Conservation (phyloP, 73 alveolate genomes). For the Blepharisma stoltei region DNA sequence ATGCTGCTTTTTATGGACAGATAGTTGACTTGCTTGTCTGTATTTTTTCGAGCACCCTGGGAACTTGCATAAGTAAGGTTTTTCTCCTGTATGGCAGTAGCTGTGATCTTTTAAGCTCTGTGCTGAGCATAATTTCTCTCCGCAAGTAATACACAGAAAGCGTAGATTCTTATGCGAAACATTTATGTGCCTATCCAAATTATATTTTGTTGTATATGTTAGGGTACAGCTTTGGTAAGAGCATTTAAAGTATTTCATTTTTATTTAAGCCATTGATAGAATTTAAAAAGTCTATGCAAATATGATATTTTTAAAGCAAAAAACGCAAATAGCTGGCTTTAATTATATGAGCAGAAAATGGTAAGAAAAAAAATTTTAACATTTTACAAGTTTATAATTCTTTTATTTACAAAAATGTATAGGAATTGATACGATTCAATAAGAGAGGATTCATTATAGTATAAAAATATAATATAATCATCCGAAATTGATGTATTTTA, state of each 20-base stretch:
- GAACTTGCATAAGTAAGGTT: constrained; percentile 71
- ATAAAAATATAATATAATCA: no score
- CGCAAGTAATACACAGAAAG: neutral
- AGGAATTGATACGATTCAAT: no score
- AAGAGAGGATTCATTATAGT: no score
- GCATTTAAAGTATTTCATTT: neutral
- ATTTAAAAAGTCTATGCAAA: no score
- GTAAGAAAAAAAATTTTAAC: no score
- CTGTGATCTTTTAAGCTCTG: constrained; percentile 72
- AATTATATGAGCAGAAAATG: no score
- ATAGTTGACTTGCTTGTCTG: constrained; percentile 54
- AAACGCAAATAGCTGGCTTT: no score
- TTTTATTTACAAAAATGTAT: no score
- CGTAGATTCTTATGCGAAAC: neutral
- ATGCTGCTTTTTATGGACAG: constrained; percentile 63
- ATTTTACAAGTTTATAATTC: no score
- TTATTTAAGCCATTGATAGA: no score
- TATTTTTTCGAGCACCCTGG: constrained; percentile 75
- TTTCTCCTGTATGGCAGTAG: constrained; percentile 88
- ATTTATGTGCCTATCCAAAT: neutral
- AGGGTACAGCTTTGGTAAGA: neutral
- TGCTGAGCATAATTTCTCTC: neutral
- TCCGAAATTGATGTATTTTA: no score
- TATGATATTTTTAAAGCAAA: no score
- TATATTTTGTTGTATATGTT: neutral